Evolutionary conservation across 768 basidiomycete genomes (phyloP), one percentile per base, ranked within the genome.

Genomic region (Mycena sanguinolenta): DNA sequence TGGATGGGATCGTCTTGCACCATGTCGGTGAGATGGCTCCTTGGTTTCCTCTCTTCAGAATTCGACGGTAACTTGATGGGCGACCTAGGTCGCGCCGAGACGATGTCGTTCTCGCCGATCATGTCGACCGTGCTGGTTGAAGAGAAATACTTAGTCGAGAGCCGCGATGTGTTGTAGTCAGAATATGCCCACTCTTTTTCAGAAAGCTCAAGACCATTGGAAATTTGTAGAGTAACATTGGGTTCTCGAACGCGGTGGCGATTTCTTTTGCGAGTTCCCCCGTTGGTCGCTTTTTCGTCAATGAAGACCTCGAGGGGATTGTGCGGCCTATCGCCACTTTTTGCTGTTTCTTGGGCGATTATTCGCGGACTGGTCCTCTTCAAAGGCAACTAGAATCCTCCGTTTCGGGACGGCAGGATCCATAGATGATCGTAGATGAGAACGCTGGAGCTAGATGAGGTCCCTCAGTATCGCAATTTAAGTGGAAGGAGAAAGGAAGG

Each of bases 91-190:
- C 69, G 67, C 23, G 72, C 73, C 44, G 52, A 73, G 3, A 76
- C 73, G 21, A 75, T 36, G n/a, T 75, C 76, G 25, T 71, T 58
- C 3, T 70, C 68, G 1, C 54, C 53, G 21, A 75, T 67, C 25
- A 59, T 64, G 28, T 70, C 42, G 17, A 44, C 42, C 42, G 19
- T 44, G 4, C 42, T n/a, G n/a, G n/a, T 44, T 44, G 7, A 1
- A 17, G 3, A 44, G 36, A n/a, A n/a, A n/a, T n/a, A n/a, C 14
- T 38, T 19, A 19, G 42, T 44, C 1, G 21, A 7, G 16, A 19
- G 17, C 1, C 13, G 16, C 42, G 21, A 44, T 44, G 42, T 7
- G 17, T 14, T 12, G 13, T 44, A 44, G 21, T 6, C 36, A 6
- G 42, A 19, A 7, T 19, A 14, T 19, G 21, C 42, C 7, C 21